phyloP scores from a whole-genome alignment of 2,329 filamentous ascomycete species.

The Hypoxylon sp. region DNA sequence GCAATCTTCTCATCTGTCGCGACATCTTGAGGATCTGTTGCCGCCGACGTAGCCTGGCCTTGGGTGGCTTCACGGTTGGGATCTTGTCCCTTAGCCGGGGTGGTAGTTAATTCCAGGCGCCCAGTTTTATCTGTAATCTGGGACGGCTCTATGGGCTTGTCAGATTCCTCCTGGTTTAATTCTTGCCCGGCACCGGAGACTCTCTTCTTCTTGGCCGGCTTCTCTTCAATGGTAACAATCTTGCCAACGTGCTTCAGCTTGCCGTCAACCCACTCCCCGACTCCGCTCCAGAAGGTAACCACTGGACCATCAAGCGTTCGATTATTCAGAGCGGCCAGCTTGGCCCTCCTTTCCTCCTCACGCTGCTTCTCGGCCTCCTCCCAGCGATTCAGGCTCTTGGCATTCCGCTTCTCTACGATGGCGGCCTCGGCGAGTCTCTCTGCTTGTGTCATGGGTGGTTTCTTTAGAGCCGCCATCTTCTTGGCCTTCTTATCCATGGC shows the following conservation, averaged over 20 bases:
- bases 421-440: constrained; percentile 86
- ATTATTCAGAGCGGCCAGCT: constrained; percentile 87
- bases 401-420: constrained; percentile 84
- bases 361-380: constrained; percentile 91
- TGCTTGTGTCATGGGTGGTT: constrained; percentile 86
- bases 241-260: constrained; percentile 78
- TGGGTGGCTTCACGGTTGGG: constrained; percentile 6
- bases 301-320: constrained; percentile 89
- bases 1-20: constrained; percentile 18
- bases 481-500: constrained; percentile 76
- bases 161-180: constrained; percentile 44
- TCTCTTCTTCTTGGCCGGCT: constrained; percentile 64
- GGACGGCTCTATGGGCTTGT: constrained; percentile 24
- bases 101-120: constrained; percentile 10
- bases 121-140: constrained; percentile 29
- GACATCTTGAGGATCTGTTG: constrained; percentile 12
- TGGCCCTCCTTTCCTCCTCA: constrained; percentile 83
- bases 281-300: constrained; percentile 93
- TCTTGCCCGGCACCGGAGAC: constrained; percentile 51
- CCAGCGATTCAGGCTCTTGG: constrained; percentile 92
- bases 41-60: constrained; percentile 4
- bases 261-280: constrained; percentile 82
- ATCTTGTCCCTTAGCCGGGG: constrained; percentile 10
- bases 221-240: constrained; percentile 71
- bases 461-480: constrained; percentile 78